Percentiles rank a stretch among this genome's conserved stretches.
phyloP scores from a whole-genome alignment of 2,329 filamentous ascomycete species.

The Septoria linicola region DNA sequence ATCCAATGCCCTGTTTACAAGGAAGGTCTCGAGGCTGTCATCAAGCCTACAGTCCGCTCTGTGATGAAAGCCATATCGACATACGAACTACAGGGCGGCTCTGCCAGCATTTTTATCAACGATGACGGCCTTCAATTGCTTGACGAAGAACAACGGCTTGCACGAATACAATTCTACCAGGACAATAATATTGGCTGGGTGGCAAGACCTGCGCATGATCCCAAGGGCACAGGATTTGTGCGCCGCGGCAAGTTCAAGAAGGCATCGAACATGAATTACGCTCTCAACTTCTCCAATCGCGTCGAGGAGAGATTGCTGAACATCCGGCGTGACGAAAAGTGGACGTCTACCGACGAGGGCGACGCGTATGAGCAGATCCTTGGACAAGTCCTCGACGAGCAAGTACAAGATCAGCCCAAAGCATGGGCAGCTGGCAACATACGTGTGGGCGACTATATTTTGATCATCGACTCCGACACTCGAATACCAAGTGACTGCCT shows the following conservation, averaged over 20 bases:
- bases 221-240: constrained; percentile 49
- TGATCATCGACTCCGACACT: constrained; percentile 69
- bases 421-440: constrained; percentile 63
- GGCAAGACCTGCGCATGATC: constrained; percentile 52
- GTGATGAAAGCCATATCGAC: constrained; percentile 75
- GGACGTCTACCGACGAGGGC: constrained; percentile 40
- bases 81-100: constrained; percentile 75
- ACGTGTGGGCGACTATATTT: constrained; percentile 62
- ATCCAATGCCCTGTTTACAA: constrained; percentile 89
- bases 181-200: constrained; percentile 53
- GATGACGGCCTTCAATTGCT: constrained; percentile 72
- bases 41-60: constrained; percentile 72
- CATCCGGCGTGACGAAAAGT: constrained; percentile 40
- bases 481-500: constrained; percentile 67
- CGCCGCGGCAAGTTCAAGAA: constrained; percentile 69
- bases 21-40: constrained; percentile 73
- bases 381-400: constrained; percentile 53
- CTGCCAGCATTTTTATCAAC: constrained; percentile 74
- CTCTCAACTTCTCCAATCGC: constrained; percentile 59
- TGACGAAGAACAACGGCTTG: constrained; percentile 46
- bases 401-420: no score
- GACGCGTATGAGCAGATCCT: constrained; percentile 53
- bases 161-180: constrained; percentile 50
- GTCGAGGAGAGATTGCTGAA: constrained; percentile 59
- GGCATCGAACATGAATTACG: constrained; percentile 72